Base-by-base conservation (phyloP, 2,329 filamentous ascomycete genomes). In the Alternaria solani region DNA sequence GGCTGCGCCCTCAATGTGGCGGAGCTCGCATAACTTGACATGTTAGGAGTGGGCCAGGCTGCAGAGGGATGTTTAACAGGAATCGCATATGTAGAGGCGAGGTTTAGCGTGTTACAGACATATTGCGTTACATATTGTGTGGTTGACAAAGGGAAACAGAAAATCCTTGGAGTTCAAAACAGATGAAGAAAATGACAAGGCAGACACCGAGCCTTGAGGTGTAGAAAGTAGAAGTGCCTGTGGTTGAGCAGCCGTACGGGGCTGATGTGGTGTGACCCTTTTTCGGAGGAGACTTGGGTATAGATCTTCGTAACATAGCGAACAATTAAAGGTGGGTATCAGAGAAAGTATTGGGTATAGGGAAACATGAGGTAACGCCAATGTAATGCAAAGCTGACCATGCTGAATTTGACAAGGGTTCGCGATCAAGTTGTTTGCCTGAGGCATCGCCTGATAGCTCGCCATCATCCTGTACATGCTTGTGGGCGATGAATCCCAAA, bases 341-440 rank as follows among this genome's bases (percentile, higher is more conserved):
- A 18, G 32, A 38, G 18, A 42, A n/a, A 36, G 11, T 51, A 57
- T 49, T 49, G 46, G 32, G 14, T 49, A 49, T 23, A 36, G 9
- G 28, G 36, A 57, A 55, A 32, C 41, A 28, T 30, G 46, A 55
- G 26, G 34, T 56, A 57, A 64, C 64, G 57, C 60, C 64, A 57
- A 20, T 54, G 55, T 67, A 51, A 65, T 67, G 67, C 63, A 65
- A 60, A 60, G 51, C 60, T 58, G 59, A 61, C 49, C 59, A 44
- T 51, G 36, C 46, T 55, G 30, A 47, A 49, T 55, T 42, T 57
- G 57, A 51, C 55, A 61, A 57, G 60, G 54, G 55, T 61, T 63
- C 59, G 59, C 59, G 51, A 51, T 61, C 52, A 38, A 60, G 61
- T 58, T 55, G 62, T 61, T 41, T 65, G 59, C 62, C 41, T 59